Evolutionary conservation across 2,329 filamentous ascomycete species (phyloP), one percentile per base, ranked within the genome.

Genomic region (Microthyrium microscopicum): DNA sequence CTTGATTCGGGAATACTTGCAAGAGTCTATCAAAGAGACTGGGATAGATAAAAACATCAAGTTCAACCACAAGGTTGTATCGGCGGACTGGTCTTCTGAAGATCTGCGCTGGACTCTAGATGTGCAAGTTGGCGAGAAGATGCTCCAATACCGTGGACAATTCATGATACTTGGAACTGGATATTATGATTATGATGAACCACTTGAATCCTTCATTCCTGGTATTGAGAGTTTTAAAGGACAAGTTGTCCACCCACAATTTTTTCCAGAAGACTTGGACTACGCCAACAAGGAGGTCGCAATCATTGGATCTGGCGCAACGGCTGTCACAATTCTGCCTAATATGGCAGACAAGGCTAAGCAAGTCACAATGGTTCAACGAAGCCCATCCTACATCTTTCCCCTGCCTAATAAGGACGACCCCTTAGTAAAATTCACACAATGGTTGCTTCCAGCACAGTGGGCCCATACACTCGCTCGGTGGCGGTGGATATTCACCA

Each of bases 341-440:
- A 68, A 64, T 29, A 55, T 91, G 29, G 70, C 73, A 1, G 57
- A 77, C 27, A 68, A 65, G 25, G 79, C 77, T 4, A 56, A 55
- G 4, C 65, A 68, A 11, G 72, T 84, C 19, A 87, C 79, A 2
- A 82, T 87, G 70, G 64, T 91, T 3, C 82, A 91, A 55, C 71
- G 83, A 36, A 82, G 73, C 29, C 83, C 83, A 0, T 68, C 66
- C 1, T 85, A 81, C 45, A 64, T 85, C 35, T 43, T 77, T 28
- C 57, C 66, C n/a, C 43, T 71, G 2, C 55, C 64, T 0, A 20
- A 58, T 62, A 18, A 35, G 16, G 35, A 32, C 18, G 22, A n/a
- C n/a, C 36, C 40, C 2, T 29, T 58, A 2, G 51, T 58, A 22
- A 48, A 42, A 5, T 43, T 56, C 2, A 39, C 68, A 3, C 57